phyloP scores from a whole-genome alignment of 306 rosid genomes.

The Gillenia trifoliata region DNA sequence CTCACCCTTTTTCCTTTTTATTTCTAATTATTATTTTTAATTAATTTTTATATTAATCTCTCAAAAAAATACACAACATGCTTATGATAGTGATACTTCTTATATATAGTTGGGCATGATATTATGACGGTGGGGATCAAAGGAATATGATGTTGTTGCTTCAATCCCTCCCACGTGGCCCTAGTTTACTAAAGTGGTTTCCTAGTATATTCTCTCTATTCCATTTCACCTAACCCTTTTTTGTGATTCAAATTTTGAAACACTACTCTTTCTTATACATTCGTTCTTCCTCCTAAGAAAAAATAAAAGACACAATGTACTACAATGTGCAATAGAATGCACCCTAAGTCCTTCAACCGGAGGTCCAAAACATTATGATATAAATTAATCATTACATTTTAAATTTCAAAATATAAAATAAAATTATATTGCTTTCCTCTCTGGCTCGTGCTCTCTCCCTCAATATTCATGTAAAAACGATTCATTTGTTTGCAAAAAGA shows the following conservation, averaged over 20 bases:
- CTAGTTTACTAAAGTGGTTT: slow-evolving; percentile 34
- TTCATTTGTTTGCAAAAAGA: not conserved
- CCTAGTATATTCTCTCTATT: slow-evolving; percentile 26
- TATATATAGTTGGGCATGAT: slow-evolving; percentile 1
- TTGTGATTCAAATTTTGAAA: slow-evolving; percentile 83
- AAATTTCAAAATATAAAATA: slow-evolving; percentile 44
- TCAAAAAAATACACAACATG: not conserved
- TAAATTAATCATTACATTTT: slow-evolving; percentile 55
- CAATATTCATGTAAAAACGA: not conserved
- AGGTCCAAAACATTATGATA: slow-evolving; percentile 30
- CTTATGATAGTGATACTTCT: not conserved
- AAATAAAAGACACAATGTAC: not conserved
- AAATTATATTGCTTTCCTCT: slow-evolving; percentile 30
- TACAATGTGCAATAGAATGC: not conserved
- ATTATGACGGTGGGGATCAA: slow-evolving; percentile 1
- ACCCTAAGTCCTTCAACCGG: not conserved
- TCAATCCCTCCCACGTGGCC: slow-evolving; percentile 54
- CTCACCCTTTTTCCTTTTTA: not conserved
- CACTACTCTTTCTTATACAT: slow-evolving; percentile 14
- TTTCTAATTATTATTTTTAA: not conserved
- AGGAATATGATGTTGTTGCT: slow-evolving; percentile 22
- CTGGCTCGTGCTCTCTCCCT: slow-evolving; percentile 16
- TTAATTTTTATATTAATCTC: not conserved
- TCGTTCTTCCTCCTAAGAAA: not conserved
- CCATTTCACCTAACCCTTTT: slow-evolving; percentile 29